These are phyloP conservation scores for Halenospora varia DNA, from an alignment of 495 filamentous ascomycete genomes.

Conservation along the genomic window DNA sequence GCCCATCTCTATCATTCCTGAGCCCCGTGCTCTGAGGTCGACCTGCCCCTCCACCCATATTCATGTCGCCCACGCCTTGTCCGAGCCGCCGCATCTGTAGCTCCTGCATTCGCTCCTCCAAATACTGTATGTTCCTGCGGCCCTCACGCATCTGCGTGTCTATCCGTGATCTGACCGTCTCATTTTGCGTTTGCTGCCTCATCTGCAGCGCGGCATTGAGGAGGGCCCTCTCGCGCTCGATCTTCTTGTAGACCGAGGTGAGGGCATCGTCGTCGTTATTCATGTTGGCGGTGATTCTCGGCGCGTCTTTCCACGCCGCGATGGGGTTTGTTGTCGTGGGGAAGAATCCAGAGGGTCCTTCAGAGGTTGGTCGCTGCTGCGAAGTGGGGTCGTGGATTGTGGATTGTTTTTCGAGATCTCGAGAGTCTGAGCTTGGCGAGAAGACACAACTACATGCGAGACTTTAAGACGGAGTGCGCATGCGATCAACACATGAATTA, in stretches of 20 bases:
- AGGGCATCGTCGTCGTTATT: conserved; percentile 80
- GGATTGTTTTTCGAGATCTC: conserved; percentile 6
- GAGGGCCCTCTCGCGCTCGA: conserved; percentile 93
- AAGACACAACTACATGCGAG: neutral
- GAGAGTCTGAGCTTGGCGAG: conserved; percentile 8
- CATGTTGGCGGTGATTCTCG: conserved; percentile 34
- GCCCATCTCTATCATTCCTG: conserved; percentile 41
- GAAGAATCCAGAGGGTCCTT: neutral
- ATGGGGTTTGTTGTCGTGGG: conserved; percentile 1
- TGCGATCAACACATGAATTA: conserved; percentile 14
- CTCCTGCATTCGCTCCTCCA: conserved; percentile 86
- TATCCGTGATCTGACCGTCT: conserved; percentile 77
- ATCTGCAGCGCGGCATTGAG: conserved; percentile 92
- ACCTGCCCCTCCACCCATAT: conserved; percentile 39
- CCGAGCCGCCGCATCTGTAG: conserved; percentile 75
- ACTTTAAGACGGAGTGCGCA: neutral
- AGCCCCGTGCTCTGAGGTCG: conserved; percentile 27
- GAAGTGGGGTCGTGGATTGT: conserved; percentile 18
- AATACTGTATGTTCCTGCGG: conserved; percentile 85
- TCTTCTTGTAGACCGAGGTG: conserved; percentile 90
- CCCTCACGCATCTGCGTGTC: conserved; percentile 93
- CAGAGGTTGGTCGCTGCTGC: conserved; percentile 7
- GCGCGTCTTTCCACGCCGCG: conserved; percentile 20
- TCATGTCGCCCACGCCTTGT: conserved; percentile 60
- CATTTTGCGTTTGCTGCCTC: conserved; percentile 92